Evolutionary conservation across 345 rosid species (phyloP).

Genomic region (Gossypium stocksii): DNA sequence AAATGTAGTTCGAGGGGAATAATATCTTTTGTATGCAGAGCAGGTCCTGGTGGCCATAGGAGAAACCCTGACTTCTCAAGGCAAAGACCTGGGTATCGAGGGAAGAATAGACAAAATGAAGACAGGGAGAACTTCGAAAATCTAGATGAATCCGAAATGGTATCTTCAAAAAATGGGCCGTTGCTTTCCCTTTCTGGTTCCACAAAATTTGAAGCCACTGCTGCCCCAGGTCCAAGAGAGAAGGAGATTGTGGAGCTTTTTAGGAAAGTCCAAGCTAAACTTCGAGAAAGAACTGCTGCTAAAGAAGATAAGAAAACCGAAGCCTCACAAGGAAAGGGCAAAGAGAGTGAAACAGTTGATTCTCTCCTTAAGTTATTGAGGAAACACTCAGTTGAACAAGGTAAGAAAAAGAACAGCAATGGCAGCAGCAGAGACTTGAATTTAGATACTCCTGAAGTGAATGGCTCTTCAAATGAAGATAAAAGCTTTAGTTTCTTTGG

Average conservation of each 20-base stretch:
- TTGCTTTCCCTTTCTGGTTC: constrained; percentile 53
- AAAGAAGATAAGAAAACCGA: constrained; percentile 60
- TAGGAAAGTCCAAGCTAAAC: constrained; percentile 82
- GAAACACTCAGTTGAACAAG: constrained; percentile 71
- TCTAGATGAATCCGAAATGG: constrained; percentile 26
- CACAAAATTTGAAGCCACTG: constrained; percentile 69
- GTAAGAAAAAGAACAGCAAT: constrained; percentile 39
- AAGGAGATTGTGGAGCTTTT: constrained; percentile 90
- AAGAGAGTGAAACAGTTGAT: constrained; percentile 72
- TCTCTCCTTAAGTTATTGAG: constrained; percentile 77
- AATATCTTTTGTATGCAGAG: constrained; percentile 48
- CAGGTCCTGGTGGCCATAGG: constrained; percentile 56
- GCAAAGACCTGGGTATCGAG: constrained; percentile 57
- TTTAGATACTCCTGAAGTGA: constrained; percentile 30
- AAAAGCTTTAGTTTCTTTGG: constrained; percentile 31
- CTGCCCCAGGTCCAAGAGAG: constrained; percentile 79
- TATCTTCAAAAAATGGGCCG: constrained; percentile 62
- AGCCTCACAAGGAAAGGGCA: constrained; percentile 46
- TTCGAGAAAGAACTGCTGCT: constrained; percentile 69
- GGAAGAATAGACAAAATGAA: constrained; percentile 58
- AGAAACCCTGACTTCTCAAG: constrained; percentile 72
- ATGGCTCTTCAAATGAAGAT: constrained; percentile 30
- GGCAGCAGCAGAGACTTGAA: constrained; percentile 29
- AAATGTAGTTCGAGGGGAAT: constrained; percentile 31
- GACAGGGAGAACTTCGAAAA: constrained; percentile 50